A percentile compares a stretch with the other conserved stretches of the same genome.
Conservation (phyloP, 75 land plant genomes). For the Picea sitchensis region DNA sequence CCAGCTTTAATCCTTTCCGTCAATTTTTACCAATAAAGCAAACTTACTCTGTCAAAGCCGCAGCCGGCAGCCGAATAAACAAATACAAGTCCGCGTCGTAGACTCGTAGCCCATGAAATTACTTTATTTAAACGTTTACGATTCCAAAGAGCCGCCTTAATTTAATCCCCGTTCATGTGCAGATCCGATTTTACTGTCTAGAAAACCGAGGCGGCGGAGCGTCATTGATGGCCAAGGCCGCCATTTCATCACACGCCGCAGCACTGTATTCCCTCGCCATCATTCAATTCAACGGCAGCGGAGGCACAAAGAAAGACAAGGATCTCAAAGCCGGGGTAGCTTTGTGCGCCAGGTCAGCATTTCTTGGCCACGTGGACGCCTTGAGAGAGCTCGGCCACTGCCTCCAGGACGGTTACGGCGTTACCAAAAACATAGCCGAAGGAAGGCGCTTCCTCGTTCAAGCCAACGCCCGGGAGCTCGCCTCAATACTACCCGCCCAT, state of each 20-base stretch:
- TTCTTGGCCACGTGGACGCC: slow-evolving; percentile 77
- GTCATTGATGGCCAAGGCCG: slow-evolving; percentile 76
- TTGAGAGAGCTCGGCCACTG: slow-evolving; percentile 88
- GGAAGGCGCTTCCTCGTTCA: slow-evolving; percentile 62
- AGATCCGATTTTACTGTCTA: slow-evolving; percentile 72
- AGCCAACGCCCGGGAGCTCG: slow-evolving; percentile 68
- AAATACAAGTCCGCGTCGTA: too few relatives aligned
- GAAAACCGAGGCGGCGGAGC: slow-evolving; percentile 48
- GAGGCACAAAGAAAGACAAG: slow-evolving; percentile 76
- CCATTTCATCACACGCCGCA: slow-evolving; percentile 62
- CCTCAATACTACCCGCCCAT: slow-evolving; percentile 8
- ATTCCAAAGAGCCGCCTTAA: too few relatives aligned
- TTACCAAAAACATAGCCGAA: slow-evolving; percentile 34
- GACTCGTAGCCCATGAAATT: too few relatives aligned
- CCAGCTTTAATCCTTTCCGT: too few relatives aligned
- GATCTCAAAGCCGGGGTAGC: slow-evolving; percentile 84
- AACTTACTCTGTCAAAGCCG: too few relatives aligned
- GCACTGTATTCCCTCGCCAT: slow-evolving; percentile 82
- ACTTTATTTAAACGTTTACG: too few relatives aligned
- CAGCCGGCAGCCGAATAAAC: too few relatives aligned
- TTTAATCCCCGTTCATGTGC: too few relatives aligned
- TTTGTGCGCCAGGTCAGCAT: slow-evolving; percentile 73
- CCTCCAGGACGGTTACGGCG: slow-evolving; percentile 82
- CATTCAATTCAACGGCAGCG: slow-evolving; percentile 88
- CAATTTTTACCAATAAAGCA: too few relatives aligned